phyloP scores from a whole-genome alignment of 495 filamentous ascomycete genomes.

The Pseudotulostoma volvatum region DNA sequence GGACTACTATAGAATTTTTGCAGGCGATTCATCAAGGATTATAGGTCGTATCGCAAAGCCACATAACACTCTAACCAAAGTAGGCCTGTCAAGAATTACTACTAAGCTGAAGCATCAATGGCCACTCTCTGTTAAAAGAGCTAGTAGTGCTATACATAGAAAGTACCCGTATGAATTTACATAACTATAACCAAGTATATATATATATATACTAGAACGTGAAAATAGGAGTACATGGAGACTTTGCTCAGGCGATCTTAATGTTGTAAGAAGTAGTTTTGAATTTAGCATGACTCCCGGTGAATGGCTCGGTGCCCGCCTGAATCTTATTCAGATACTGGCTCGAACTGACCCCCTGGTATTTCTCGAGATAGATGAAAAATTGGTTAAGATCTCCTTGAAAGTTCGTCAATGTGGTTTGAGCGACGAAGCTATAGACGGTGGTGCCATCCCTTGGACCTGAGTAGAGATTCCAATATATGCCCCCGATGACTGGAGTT shows the following conservation, averaged over 20 bases:
- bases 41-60: too few relatives aligned
- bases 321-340: slow-evolving; percentile 39
- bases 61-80: too few relatives aligned
- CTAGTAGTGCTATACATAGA: too few relatives aligned
- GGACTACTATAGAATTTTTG: too few relatives aligned
- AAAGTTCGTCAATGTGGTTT: slow-evolving; percentile 30
- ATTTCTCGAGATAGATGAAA: slow-evolving; percentile 36
- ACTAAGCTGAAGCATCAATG: too few relatives aligned
- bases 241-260: slow-evolving; percentile 24
- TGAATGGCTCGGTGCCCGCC: slow-evolving; percentile 42
- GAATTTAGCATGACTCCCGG: slow-evolving; percentile 22
- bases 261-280: slow-evolving; percentile 25
- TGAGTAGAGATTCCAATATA: slow-evolving; percentile 35
- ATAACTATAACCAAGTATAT: too few relatives aligned
- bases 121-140: too few relatives aligned
- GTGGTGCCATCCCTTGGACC: slow-evolving; percentile 39
- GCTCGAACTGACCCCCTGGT: slow-evolving; percentile 31
- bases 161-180: too few relatives aligned
- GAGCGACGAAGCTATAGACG: slow-evolving; percentile 47
- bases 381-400: slow-evolving; percentile 40
- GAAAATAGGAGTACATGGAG: too few relatives aligned
- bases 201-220: too few relatives aligned
- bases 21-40: too few relatives aligned
- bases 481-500: slow-evolving; percentile 34
- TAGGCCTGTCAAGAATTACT: too few relatives aligned